These are phyloP conservation scores for Eucalyptus regnans DNA, from an alignment of 345 rosid genomes.

Conservation along the genomic window DNA sequence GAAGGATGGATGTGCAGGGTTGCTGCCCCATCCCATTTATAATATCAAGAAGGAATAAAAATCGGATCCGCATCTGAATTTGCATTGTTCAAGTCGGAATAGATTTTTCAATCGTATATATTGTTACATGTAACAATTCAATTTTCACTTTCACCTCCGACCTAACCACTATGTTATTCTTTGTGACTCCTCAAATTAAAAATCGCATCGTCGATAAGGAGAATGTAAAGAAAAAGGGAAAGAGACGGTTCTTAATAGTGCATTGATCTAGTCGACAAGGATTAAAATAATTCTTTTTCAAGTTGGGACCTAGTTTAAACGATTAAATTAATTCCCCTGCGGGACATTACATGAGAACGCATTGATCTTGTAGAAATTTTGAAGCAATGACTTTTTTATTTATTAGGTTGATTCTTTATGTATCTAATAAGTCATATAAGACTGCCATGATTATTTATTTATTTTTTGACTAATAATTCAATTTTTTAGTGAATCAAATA, in stretches of 20 bases:
- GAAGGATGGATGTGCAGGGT: fast-evolving
- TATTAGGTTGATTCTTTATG: too few relatives aligned
- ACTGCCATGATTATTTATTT: too few relatives aligned
- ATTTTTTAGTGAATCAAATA: too few relatives aligned
- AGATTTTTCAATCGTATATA: neutral
- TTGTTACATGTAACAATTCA: neutral
- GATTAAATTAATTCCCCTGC: neutral
- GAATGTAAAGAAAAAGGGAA: neutral
- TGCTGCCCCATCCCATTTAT: fast-evolving
- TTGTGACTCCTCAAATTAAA: too few relatives aligned
- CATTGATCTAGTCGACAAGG: fast-evolving
- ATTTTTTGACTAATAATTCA: too few relatives aligned
- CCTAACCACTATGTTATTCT: fast-evolving
- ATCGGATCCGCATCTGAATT: fast-evolving
- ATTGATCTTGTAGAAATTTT: too few relatives aligned
- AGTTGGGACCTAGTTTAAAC: neutral
- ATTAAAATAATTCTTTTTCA: too few relatives aligned
- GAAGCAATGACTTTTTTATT: too few relatives aligned
- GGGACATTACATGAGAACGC: fast-evolving
- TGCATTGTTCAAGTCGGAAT: fast-evolving
- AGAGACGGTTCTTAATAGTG: neutral
- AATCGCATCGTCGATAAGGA: fast-evolving
- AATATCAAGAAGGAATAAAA: fast-evolving
- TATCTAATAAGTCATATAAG: too few relatives aligned
- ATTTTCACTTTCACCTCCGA: fast-evolving